Base-by-base conservation (phyloP, 805 yeast genomes). In the Saturnispora bothae region DNA sequence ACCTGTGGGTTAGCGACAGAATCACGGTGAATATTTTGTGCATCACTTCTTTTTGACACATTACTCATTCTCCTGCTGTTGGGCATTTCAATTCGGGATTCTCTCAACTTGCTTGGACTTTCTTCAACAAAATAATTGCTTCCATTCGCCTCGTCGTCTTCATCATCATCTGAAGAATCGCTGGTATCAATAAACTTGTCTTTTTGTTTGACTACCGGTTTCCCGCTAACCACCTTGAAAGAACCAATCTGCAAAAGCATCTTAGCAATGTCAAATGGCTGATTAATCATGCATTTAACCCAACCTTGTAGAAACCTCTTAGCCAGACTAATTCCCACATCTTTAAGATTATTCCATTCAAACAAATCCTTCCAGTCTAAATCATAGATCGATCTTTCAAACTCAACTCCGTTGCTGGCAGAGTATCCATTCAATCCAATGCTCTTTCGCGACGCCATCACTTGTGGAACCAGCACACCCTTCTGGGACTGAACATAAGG, bases 241-340 rank as follows among this genome's bases (percentile, higher is more conserved):
- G 69, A 72, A 3, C 94, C 94, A 12, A 83, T 80, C 57, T 92
- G 97, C 40, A 86, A 60, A 20, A 88, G 64, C 46, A 84, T 66
- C 39, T 89, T 68, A 4, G 83, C 73, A 14, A 83, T 80, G 48
- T 89, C 96, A 57, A 88, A 78, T 2, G 98, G 97, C 58, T 92
- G 96, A 15, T 83, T 71, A 7, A 83, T 53, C 23, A 85, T 56
- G 32, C 78, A 74, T 43, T 76, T 76, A 39, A 75, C 57, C 61
- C 92, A 89, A 46, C 77, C 79, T 46, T 74, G 73, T 36, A 77
- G 50, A 43, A 84, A 74, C 32, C 81, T 74, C 53, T 69, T 65
- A 18, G 76, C 57, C 42, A 85, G 64, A 29, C 76, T 73, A 38
- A 68, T 64, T 4, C 77, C 46, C 25, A 79, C 53, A 44, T 76